Conservation (phyloP, 2,329 filamentous ascomycete genomes). For the Neopestalotiopsis clavispora region DNA sequence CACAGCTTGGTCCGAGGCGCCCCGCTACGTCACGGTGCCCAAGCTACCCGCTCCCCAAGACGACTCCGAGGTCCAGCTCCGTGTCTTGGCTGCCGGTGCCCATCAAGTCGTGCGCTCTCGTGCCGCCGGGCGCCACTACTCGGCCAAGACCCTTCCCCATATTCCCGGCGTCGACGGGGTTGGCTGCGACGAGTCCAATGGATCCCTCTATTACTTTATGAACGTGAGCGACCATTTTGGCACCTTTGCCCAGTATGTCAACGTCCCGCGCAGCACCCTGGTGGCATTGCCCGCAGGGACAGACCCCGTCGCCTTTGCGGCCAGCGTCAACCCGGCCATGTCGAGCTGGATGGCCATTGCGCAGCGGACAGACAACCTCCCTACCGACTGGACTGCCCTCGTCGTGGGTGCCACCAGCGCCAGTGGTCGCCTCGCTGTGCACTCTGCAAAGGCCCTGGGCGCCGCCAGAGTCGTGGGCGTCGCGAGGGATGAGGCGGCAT, state of each 20-base stretch:
- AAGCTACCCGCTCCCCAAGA: constrained; percentile 41
- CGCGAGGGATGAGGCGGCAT: constrained; percentile 48
- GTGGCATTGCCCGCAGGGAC: constrained; percentile 48
- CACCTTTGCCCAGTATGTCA: constrained; percentile 53
- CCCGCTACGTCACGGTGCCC: constrained; percentile 36
- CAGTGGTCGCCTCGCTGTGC: constrained; percentile 55
- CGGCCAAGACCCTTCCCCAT: constrained; percentile 52
- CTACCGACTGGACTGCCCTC: constrained; percentile 50
- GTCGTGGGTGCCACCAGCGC: constrained; percentile 59
- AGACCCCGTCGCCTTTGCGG: constrained; percentile 56
- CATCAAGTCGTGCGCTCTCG: constrained; percentile 59
- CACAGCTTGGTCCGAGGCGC: constrained; percentile 32
- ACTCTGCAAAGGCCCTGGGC: constrained; percentile 52
- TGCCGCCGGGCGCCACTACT: constrained; percentile 60
- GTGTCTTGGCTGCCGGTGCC: constrained; percentile 55
- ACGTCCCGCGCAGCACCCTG: constrained; percentile 41
- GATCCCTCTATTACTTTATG: constrained; percentile 55
- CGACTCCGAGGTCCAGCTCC: constrained; percentile 50
- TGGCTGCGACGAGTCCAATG: constrained; percentile 48
- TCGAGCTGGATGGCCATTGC: constrained; percentile 62
- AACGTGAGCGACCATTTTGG: constrained; percentile 43
- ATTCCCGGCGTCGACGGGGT: constrained; percentile 59
- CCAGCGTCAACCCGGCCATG: constrained; percentile 58
- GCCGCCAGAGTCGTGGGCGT: constrained; percentile 56
- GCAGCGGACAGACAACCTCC: constrained; percentile 44